Percentiles rank a stretch among this genome's conserved stretches.
These are phyloP conservation scores for Chaetomiaceae sp. DNA, from an alignment of 2,329 filamentous ascomycete genomes.

Conservation along the genomic window DNA sequence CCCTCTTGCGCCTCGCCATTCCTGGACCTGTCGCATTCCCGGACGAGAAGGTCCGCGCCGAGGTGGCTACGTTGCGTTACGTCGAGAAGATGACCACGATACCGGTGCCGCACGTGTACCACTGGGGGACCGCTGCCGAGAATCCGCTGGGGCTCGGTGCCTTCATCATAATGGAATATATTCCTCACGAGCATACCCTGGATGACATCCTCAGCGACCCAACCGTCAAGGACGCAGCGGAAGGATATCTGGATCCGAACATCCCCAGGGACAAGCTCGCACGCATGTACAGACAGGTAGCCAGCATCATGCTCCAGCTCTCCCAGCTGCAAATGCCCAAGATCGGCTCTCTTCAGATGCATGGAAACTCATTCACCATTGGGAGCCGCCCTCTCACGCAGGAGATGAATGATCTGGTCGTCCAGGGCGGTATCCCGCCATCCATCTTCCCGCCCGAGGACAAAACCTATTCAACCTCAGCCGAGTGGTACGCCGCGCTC, in stretches of 20 bases:
- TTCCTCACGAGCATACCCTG: neutral
- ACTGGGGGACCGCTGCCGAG: constrained; percentile 7
- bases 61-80: constrained; percentile 5
- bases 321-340: constrained; percentile 28
- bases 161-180: constrained; percentile 7
- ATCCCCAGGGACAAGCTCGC: constrained; percentile 4
- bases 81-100: constrained; percentile 10
- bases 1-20: neutral
- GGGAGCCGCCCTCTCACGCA: constrained; percentile 35
- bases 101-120: constrained; percentile 9
- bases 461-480: constrained; percentile 25
- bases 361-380: constrained; percentile 28
- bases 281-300: constrained; percentile 3
- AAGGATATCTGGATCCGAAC: neutral
- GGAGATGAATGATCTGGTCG: constrained; percentile 40
- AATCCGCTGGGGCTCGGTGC: neutral
- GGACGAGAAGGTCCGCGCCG: neutral
- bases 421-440: constrained; percentile 19
- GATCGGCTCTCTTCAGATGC: constrained; percentile 38
- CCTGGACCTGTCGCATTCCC: neutral
- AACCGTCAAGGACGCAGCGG: neutral
- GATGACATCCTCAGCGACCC: neutral
- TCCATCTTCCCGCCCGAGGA: constrained; percentile 22
- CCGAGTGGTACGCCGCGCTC: constrained; percentile 36
- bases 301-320: constrained; percentile 9